phyloP scores from a whole-genome alignment of 2,329 filamentous ascomycete genomes.

The Claviceps sp. region DNA sequence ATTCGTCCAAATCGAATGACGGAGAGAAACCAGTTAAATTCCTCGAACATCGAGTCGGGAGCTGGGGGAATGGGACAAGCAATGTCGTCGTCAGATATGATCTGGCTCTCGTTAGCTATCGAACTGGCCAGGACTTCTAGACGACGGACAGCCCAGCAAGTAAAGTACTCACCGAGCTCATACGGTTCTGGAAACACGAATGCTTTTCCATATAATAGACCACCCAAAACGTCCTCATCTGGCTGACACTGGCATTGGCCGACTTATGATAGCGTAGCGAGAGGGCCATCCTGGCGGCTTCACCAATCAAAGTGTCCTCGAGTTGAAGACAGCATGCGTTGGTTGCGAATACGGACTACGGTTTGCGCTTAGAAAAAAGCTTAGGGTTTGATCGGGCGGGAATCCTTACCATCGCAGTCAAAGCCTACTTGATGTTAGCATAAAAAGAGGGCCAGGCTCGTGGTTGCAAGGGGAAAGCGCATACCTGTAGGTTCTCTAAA shows the following conservation, averaged over 20 bases:
- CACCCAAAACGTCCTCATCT: constrained; percentile 23
- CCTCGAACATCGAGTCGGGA: constrained; percentile 18
- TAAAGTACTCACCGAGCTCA: constrained; percentile 17
- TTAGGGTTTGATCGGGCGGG: background rate
- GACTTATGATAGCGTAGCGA: constrained; percentile 17
- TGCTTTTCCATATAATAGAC: constrained; percentile 26
- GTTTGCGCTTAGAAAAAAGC: background rate
- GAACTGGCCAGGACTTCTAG: background rate
- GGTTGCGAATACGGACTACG: constrained; percentile 22
- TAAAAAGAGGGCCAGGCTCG: background rate
- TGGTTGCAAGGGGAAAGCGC: background rate
- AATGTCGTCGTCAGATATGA: constrained; percentile 24
- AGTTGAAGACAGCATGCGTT: constrained; percentile 21
- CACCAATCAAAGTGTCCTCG: constrained; percentile 17
- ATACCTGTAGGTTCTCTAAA: constrained; percentile 3
- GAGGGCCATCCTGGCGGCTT: constrained; percentile 22
- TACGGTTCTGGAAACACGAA: constrained; percentile 16
- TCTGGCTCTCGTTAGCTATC: constrained; percentile 9
- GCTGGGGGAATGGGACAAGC: constrained; percentile 19
- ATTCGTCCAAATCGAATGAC: constrained; percentile 18
- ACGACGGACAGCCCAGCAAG: background rate
- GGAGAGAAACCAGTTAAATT: constrained; percentile 22
- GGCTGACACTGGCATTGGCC: constrained; percentile 6
- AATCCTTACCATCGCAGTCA: constrained; percentile 5
- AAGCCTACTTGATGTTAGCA: background rate